Evolutionary conservation across 306 rosid species (phyloP).

Genomic region (Vicia sativa): DNA sequence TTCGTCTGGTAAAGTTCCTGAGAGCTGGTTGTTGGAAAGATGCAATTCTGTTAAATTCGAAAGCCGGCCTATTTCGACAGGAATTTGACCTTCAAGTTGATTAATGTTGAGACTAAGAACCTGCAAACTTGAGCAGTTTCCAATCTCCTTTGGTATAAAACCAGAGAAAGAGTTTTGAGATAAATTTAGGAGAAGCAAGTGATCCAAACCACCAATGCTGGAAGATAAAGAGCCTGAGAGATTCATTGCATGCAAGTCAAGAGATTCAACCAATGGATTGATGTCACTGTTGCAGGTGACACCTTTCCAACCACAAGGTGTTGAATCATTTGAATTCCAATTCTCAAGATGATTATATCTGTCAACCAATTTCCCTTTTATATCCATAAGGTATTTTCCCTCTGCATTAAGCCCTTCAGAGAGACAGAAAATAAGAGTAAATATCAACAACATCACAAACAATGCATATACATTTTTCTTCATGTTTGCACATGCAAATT

Average conservation of each 20-base stretch:
- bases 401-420: constrained; percentile 71
- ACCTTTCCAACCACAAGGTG: constrained; percentile 74
- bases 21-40: constrained; percentile 56
- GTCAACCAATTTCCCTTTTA: constrained; percentile 52
- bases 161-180: constrained; percentile 54
- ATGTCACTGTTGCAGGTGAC: constrained; percentile 55
- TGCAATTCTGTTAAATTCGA: constrained; percentile 50
- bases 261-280: constrained; percentile 55
- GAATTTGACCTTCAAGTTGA: constrained; percentile 56
- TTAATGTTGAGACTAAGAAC: constrained; percentile 55
- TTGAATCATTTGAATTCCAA: constrained; percentile 61
- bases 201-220: constrained; percentile 57
- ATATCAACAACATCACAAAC: constrained; percentile 22
- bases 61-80: constrained; percentile 59
- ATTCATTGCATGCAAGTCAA: constrained; percentile 53
- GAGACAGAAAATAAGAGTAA: constrained; percentile 37
- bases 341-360: constrained; percentile 40
- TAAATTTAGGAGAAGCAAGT: constrained; percentile 51
- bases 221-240: constrained; percentile 63
- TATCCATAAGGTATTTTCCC: constrained; percentile 58
- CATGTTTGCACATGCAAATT: constrained; percentile 21
- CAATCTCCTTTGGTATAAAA: constrained; percentile 60
- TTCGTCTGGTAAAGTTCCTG: constrained; percentile 60
- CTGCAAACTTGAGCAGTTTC: constrained; percentile 54
- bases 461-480: constrained; percentile 24